These are phyloP conservation scores for Phlegmacium glaucopus DNA, from an alignment of 768 basidiomycete species.

Conservation along the genomic window DNA sequence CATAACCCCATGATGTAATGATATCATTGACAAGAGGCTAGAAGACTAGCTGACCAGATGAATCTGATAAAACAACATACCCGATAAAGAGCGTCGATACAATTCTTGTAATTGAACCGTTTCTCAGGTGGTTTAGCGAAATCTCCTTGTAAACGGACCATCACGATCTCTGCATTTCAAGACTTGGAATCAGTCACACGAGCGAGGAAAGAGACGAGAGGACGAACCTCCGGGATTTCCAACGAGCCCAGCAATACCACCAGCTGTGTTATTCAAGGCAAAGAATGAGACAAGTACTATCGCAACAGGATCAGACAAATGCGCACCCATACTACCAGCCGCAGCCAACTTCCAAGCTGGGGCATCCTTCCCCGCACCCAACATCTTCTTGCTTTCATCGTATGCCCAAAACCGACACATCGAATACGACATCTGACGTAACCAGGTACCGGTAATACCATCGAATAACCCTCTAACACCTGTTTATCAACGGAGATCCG, in stretches of 20 bases:
- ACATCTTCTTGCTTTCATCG: slow-evolving; percentile 82
- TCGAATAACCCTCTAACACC: slow-evolving; percentile 75
- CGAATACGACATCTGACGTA: slow-evolving; percentile 92
- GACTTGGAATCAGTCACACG: too few relatives aligned
- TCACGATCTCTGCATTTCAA: slow-evolving; percentile 56
- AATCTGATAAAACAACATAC: slow-evolving; percentile 41
- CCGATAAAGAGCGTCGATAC: slow-evolving; percentile 82
- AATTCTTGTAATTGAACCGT: slow-evolving; percentile 87
- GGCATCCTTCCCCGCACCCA: slow-evolving; percentile 69
- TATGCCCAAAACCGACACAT: slow-evolving; percentile 93
- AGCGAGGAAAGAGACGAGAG: background rate
- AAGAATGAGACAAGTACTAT: background rate
- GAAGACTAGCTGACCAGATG: too few relatives aligned
- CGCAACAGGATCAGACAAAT: background rate
- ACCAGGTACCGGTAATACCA: slow-evolving; percentile 84
- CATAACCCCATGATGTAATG: too few relatives aligned
- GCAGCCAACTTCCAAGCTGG: slow-evolving; percentile 78
- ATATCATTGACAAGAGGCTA: too few relatives aligned
- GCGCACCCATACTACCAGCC: slow-evolving; percentile 85
- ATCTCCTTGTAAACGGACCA: slow-evolving; percentile 90
- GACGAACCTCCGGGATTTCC: slow-evolving; percentile 80
- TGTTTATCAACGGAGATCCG: slow-evolving; percentile 27
- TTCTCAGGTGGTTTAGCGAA: slow-evolving; percentile 87
- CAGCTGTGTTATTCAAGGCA: slow-evolving; percentile 45
- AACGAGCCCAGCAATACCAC: slow-evolving; percentile 81